Conservation (phyloP, 768 basidiomycete genomes). For the Auriscalpium vulgare region DNA sequence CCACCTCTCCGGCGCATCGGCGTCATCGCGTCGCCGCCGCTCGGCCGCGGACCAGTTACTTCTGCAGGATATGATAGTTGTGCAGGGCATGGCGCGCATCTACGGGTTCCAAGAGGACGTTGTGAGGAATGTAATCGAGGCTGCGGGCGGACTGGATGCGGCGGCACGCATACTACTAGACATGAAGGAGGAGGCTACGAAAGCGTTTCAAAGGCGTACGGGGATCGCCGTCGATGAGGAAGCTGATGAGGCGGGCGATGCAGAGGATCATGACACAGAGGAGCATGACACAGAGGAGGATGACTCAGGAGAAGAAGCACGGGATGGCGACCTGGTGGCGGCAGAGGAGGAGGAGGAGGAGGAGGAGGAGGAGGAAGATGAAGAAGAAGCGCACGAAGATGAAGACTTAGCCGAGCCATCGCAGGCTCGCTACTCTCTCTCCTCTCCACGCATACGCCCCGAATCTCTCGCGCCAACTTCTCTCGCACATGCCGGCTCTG, state of each 20-base stretch:
- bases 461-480: neutral
- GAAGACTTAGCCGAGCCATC: neutral
- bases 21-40: slow-evolving; percentile 13
- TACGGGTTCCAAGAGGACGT: slow-evolving; percentile 36
- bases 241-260: neutral
- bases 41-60: slow-evolving; percentile 21
- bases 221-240: neutral
- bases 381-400: neutral
- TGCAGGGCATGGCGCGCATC: slow-evolving; percentile 35
- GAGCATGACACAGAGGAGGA: neutral
- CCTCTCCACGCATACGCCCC: neutral
- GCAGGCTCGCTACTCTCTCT: slow-evolving; percentile 3
- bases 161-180: slow-evolving; percentile 17
- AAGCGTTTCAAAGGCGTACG: neutral
- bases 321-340: neutral
- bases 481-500: neutral
- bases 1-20: slow-evolving; percentile 13
- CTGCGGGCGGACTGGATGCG: slow-evolving; percentile 26
- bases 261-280: neutral
- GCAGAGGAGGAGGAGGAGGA: slow-evolving; percentile 9
- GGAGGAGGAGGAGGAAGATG: slow-evolving; percentile 3
- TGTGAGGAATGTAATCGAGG: slow-evolving; percentile 31
- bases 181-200: slow-evolving; percentile 22
- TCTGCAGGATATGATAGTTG: slow-evolving; percentile 6
- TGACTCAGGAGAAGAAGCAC: neutral